Base-by-base conservation (phyloP, 73 alveolate genomes). In the Tetrahymena thermophila region DNA sequence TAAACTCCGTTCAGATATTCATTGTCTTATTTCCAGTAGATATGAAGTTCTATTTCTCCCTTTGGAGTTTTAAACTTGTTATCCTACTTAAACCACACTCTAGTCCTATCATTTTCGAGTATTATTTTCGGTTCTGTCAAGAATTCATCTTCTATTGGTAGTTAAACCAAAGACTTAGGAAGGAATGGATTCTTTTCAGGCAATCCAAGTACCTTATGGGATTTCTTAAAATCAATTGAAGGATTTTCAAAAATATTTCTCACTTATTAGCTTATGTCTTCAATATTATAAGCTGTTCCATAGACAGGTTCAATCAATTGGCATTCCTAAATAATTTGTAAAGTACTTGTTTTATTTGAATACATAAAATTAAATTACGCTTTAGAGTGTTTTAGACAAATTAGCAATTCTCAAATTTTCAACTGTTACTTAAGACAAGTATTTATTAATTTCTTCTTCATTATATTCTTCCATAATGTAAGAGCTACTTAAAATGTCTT, bases 401-500 rank as follows among this genome's bases (percentile, higher is more conserved):
- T 71, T 71, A 10, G 23, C 3, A 71, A 71, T 71, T 71, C 89
- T 71, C 17, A 71, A 28, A 71, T 71, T 71, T 8, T 71, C 89
- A 4, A 71, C 37, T 7, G 89, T 71, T 34, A 71, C 0, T 71
- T 71, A n/a, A 23, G 89, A 71, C 11, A 71, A 71, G 11, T 71
- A 71, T 25, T 71, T 71, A 0, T 96, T 43, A 10, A 97, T 95
- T 23, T 95, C 58, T 83, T 97, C 97, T 83, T 97, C 97, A 95
- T 98, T 97, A 93, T 96, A 98, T 43, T 97, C 97, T 89, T 96
- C 96, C 94, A 94, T 93, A 21, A 96, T 85, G 94, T 96, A 93
- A 1, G 93, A 93, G 21, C 97, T 97, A 57, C 96, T 94, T 43
- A 99, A 83, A 43, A 99, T 96, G 85, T 98, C 99, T 43, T 96